Evolutionary conservation across 1,139 yeast species (phyloP).

Genomic region (Blastobotrys petasosporus): DNA sequence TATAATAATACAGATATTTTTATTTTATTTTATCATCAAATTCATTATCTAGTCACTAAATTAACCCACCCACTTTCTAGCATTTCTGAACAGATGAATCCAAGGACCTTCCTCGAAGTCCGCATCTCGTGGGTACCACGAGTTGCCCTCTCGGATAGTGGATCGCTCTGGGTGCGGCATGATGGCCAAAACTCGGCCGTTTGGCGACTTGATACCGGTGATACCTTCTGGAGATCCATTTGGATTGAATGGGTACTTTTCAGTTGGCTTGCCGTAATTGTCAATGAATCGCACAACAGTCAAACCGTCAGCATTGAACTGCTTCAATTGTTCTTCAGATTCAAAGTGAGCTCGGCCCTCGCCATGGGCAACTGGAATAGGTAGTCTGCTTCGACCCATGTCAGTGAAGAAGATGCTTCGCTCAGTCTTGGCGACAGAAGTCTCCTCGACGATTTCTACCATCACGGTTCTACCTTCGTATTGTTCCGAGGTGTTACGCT

Average conservation of each 20-base stretch:
- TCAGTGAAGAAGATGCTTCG: slow-evolving; percentile 75
- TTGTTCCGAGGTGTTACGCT: slow-evolving; percentile 86
- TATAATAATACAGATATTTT: slow-evolving; percentile 16
- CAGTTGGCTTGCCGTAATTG: slow-evolving; percentile 80
- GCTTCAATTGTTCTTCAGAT: slow-evolving; percentile 39
- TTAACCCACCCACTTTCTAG: slow-evolving; percentile 86
- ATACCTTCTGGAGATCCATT: slow-evolving; percentile 94
- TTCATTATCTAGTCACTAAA: not conserved
- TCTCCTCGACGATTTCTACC: slow-evolving; percentile 67
- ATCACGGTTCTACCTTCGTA: slow-evolving; percentile 93
- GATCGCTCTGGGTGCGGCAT: slow-evolving; percentile 99
- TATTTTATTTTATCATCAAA: slow-evolving; percentile 36
- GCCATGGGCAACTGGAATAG: slow-evolving; percentile 98
- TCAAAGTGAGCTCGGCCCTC: slow-evolving; percentile 88
- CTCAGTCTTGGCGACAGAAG: slow-evolving; percentile 31
- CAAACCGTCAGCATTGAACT: slow-evolving; percentile 44
- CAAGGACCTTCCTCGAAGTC: slow-evolving; percentile 64
- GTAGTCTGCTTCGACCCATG: slow-evolving; percentile 88
- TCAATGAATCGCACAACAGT: slow-evolving; percentile 76
- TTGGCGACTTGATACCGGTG: slow-evolving; percentile 83
- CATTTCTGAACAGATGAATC: slow-evolving; percentile 88
- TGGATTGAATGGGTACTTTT: slow-evolving; percentile 87
- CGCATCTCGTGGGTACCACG: slow-evolving; percentile 71
- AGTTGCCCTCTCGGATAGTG: slow-evolving; percentile 77
- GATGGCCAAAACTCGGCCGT: slow-evolving; percentile 95